A percentile compares a stretch with the other conserved stretches of the same genome.
These are phyloP conservation scores for Neltuma alba DNA, from an alignment of 306 rosid genomes.

Conservation along the genomic window DNA sequence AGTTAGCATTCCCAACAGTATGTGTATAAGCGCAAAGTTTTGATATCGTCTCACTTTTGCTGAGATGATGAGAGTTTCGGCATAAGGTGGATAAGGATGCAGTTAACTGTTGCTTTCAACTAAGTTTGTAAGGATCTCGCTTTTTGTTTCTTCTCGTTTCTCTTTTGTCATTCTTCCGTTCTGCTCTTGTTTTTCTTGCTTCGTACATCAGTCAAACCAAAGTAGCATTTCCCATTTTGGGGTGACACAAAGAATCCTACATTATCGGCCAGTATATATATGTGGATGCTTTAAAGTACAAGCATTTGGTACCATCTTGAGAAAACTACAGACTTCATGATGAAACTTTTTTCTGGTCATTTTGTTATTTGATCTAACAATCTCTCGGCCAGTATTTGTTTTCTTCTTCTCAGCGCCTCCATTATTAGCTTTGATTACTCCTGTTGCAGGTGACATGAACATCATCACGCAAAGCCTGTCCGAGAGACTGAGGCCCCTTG, in stretches of 20 bases:
- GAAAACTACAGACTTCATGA: constrained; percentile 11
- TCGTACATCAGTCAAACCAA: constrained; percentile 39
- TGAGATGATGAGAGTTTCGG: constrained; percentile 30
- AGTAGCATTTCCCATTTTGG: constrained; percentile 29
- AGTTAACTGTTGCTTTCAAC: constrained; percentile 60
- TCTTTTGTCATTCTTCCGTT: constrained; percentile 37
- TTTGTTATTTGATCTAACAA: constrained; percentile 36
- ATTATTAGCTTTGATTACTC: constrained; percentile 17
- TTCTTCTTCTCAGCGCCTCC: constrained; percentile 29
- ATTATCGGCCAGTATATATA: constrained; percentile 27
- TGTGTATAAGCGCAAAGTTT: neutral
- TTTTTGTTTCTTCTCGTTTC: constrained; percentile 50
- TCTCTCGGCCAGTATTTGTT: constrained; percentile 27
- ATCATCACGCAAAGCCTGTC: constrained; percentile 56
- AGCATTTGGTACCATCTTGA: neutral
- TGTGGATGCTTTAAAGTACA: constrained; percentile 30
- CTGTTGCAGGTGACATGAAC: constrained; percentile 51
- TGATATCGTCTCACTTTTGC: constrained; percentile 24
- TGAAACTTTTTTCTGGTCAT: constrained; percentile 7
- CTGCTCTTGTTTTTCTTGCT: constrained; percentile 33
- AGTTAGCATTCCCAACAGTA: neutral
- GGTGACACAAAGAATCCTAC: constrained; percentile 27
- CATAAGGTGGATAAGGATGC: constrained; percentile 46
- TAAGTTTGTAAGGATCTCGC: constrained; percentile 44
- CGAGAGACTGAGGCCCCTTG: constrained; percentile 80